These are phyloP conservation scores for Aegilops speltoides DNA, from an alignment of 176 grass and related monocot species.

Conservation along the genomic window DNA sequence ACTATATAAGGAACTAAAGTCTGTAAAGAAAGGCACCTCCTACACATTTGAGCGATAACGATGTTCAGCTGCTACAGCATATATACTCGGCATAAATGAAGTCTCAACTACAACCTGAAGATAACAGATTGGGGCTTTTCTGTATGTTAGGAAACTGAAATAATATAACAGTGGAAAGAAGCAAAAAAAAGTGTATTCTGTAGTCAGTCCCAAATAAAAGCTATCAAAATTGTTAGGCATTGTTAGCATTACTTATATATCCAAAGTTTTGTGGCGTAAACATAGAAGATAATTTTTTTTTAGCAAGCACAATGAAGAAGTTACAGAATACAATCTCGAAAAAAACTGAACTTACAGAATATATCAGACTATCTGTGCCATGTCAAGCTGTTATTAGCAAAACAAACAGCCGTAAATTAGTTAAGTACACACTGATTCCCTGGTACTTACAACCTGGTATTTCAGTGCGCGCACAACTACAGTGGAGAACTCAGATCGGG, in stretches of 20 bases:
- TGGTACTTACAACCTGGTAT: too few relatives aligned
- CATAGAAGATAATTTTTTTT: not conserved
- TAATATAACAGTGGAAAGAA: not conserved
- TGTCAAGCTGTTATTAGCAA: not conserved
- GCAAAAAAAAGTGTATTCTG: not conserved
- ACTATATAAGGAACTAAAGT: not conserved
- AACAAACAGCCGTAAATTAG: not conserved
- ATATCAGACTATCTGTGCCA: not conserved
- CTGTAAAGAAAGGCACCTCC: constrained; percentile 52
- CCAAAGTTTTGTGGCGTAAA: not conserved
- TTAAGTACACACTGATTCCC: too few relatives aligned
- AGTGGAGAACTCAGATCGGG: too few relatives aligned
- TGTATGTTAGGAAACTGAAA: not conserved
- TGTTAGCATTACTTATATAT: not conserved
- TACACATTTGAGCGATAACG: constrained; percentile 58
- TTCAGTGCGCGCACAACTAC: too few relatives aligned
- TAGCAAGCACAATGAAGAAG: not conserved
- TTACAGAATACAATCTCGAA: not conserved
- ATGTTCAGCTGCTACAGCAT: constrained; percentile 27
- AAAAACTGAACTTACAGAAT: too few relatives aligned
- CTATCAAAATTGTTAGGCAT: not conserved
- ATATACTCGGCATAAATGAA: constrained; percentile 99
- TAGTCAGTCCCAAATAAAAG: not conserved
- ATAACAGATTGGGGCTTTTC: not conserved
- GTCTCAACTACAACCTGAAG: constrained; percentile 66